Evolutionary conservation across 257 asterid species (phyloP).

Genomic region (Nicotiana knightiana): DNA sequence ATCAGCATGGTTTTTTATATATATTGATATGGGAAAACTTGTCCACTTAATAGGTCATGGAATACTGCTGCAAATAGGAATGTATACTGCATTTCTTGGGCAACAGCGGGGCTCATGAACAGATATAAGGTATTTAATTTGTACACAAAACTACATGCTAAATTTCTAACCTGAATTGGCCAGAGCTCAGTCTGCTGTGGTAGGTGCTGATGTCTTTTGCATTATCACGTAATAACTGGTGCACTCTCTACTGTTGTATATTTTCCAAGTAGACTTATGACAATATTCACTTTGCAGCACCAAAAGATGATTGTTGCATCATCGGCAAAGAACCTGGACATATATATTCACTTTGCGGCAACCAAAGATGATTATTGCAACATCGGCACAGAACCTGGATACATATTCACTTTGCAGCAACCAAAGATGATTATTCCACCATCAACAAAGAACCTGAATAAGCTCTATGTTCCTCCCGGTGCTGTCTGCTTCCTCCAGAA

Average conservation of each 20-base stretch:
- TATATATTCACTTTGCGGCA: not conserved
- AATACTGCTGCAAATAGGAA: too few relatives aligned
- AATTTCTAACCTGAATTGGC: not conserved
- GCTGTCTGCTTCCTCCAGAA: conserved; percentile 35
- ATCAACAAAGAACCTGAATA: not conserved
- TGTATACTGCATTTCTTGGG: not conserved
- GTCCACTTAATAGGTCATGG: not conserved
- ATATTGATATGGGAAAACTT: not conserved
- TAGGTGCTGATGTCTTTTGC: not conserved
- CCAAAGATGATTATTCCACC: not conserved
- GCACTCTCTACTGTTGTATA: not conserved
- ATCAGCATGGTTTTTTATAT: too few relatives aligned
- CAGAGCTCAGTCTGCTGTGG: not conserved
- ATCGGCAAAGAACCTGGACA: not conserved
- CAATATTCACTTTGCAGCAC: not conserved
- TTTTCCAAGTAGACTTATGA: not conserved
- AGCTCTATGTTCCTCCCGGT: not conserved
- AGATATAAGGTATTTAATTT: too few relatives aligned
- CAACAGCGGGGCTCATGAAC: not conserved
- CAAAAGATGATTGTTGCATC: not conserved
- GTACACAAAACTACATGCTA: not conserved
- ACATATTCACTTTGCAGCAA: not conserved
- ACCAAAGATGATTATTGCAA: not conserved
- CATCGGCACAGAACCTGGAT: not conserved
- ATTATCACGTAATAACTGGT: not conserved